These are phyloP conservation scores for Alternaria infectoria DNA, from an alignment of 2,329 filamentous ascomycete species.

Conservation along the genomic window DNA sequence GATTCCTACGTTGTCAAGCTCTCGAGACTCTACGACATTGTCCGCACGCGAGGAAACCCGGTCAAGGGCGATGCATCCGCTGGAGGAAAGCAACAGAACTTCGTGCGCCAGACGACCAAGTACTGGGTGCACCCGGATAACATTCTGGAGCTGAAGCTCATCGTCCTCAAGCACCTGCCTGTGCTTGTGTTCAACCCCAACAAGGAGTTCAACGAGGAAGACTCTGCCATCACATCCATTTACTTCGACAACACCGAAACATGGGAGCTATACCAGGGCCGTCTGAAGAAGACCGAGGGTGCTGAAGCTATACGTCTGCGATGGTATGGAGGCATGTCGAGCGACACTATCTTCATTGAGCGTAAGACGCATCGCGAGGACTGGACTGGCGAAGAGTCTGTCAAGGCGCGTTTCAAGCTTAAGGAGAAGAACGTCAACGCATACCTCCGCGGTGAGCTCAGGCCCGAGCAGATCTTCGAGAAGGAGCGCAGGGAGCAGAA, in stretches of 20 bases:
- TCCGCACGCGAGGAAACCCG: conserved; percentile 90
- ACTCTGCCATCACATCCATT: conserved; percentile 96
- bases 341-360: conserved; percentile 94
- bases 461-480: conserved; percentile 89
- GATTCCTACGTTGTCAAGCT: conserved; percentile 94
- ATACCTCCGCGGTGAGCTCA: conserved; percentile 82
- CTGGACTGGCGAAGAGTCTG: conserved; percentile 98
- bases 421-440: conserved; percentile 98
- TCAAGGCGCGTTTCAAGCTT: conserved; percentile 92
- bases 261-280: conserved; percentile 93
- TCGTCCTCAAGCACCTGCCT: conserved; percentile 95
- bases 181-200: conserved; percentile 96
- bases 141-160: conserved; percentile 96
- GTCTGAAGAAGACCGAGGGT: conserved; percentile 96
- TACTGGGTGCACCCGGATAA: conserved; percentile 99
- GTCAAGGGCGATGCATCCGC: conserved; percentile 90
- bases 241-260: conserved; percentile 96
- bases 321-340: conserved; percentile 98
- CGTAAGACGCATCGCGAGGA: conserved; percentile 98
- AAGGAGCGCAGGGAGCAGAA: conserved; percentile 96
- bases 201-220: conserved; percentile 91
- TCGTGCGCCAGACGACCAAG: conserved; percentile 96
- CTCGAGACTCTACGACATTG: conserved; percentile 92
- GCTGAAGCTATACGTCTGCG: conserved; percentile 94
- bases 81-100: conserved; percentile 91